Conservation (phyloP, 78 protist species). For the Speleostelium caveatum region DNA sequence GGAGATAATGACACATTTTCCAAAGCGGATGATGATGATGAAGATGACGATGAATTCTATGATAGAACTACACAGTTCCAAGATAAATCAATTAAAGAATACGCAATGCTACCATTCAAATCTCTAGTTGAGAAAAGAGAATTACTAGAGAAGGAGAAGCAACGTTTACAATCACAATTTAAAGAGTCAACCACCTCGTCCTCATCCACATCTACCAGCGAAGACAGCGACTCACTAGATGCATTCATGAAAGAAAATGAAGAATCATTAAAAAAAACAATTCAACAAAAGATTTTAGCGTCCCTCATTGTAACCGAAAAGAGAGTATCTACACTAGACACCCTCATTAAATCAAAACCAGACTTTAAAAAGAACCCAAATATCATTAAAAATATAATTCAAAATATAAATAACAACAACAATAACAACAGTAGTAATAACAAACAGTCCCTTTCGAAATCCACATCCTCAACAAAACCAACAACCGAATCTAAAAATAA, state of each 20-base stretch:
- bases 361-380: constrained; percentile 25
- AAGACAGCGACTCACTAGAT: constrained; percentile 35
- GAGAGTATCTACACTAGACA: constrained; percentile 5
- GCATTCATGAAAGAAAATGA: constrained; percentile 53
- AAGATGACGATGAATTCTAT: constrained; percentile 48
- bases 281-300: constrained; percentile 34
- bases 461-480: not conserved
- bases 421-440: not conserved
- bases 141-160: not conserved
- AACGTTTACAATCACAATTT: constrained; percentile 12
- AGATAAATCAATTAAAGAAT: constrained; percentile 19
- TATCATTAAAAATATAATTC: not conserved
- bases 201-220: not conserved
- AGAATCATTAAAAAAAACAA: constrained; percentile 7
- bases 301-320: constrained; percentile 9
- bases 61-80: constrained; percentile 39
- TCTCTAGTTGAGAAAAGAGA: constrained; percentile 10
- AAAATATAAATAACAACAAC: not conserved
- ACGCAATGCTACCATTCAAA: not conserved
- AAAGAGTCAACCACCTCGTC: constrained; percentile 2
- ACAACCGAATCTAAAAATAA: not conserved
- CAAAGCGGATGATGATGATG: not conserved
- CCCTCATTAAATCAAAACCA: constrained; percentile 2
- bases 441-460: not conserved
- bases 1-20: not conserved